These are phyloP conservation scores for Phytophthora macrochlamydospora DNA, from an alignment of 352 stramenopile genomes.

Conservation along the genomic window DNA sequence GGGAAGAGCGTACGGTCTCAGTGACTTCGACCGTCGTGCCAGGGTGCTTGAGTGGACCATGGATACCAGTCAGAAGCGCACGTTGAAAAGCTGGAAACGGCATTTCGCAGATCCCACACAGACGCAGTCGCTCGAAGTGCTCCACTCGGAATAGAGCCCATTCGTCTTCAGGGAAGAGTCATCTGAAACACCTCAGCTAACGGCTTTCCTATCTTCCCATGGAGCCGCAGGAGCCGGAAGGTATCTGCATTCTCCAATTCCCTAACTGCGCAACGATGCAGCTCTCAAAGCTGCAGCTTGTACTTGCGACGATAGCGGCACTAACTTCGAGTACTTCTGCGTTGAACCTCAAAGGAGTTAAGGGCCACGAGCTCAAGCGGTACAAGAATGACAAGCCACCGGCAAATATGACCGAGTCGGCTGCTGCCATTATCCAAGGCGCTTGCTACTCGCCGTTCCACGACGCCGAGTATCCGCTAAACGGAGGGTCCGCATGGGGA, in stretches of 20 bases:
- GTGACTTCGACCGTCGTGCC: slow-evolving; percentile 36
- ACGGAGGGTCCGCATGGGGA: slow-evolving; percentile 26
- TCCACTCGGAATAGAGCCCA: slow-evolving; percentile 41
- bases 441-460: slow-evolving; percentile 85
- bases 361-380: slow-evolving; percentile 19
- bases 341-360: slow-evolving; percentile 26
- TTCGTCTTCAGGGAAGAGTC: not conserved
- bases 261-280: slow-evolving; percentile 18
- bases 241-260: slow-evolving; percentile 18
- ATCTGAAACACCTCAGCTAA: not conserved
- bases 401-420: slow-evolving; percentile 5
- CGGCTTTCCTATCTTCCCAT: slow-evolving; percentile 1
- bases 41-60: slow-evolving; percentile 54
- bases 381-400: slow-evolving; percentile 13
- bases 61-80: slow-evolving; percentile 38
- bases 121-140: slow-evolving; percentile 38
- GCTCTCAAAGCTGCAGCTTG: slow-evolving; percentile 7
- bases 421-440: slow-evolving; percentile 35
- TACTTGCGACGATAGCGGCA: slow-evolving; percentile 2
- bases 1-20: slow-evolving; percentile 36
- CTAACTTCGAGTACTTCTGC: slow-evolving; percentile 16
- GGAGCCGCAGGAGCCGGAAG: not conserved
- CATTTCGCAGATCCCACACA: slow-evolving; percentile 35
- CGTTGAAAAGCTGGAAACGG: slow-evolving; percentile 53
- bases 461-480: slow-evolving; percentile 69